Base-by-base conservation (phyloP, 169 alveolate genomes). In the Theileria sp. region DNA sequence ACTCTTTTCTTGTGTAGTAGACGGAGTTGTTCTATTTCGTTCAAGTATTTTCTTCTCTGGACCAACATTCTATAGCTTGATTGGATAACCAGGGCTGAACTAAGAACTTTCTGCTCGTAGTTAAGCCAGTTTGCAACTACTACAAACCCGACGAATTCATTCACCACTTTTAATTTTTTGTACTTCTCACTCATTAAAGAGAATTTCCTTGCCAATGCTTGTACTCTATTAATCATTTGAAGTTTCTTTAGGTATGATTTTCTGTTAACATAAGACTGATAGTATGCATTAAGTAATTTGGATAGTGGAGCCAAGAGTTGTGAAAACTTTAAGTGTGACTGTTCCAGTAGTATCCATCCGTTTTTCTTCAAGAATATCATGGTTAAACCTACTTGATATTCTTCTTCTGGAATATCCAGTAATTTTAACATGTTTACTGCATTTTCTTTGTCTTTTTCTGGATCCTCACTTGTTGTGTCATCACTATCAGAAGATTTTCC, bases 341-440 rank as follows among this genome's bases (percentile, higher is more conserved):
- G 61, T 66, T 85, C 91, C 30, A 85, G 76, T 13, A 85, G 49
- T 74, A 85, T 85, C 91, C 91, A 85, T 38, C 87, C 91, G 64
- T 72, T 85, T 58, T 85, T 85, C 80, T 70, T 77, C 66, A 85
- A 50, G 60, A 85, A 85, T 3, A 85, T 74, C 84, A 54, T 85
- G 30, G 75, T 78, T 21, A 76, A 23, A 13, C 91, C 91, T 12
- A 85, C 36, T 56, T 75, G 87, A 30, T 85, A 85, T 26, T 77
- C 91, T 19, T 28, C 28, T 12, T 32, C 74, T 26, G 82, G 86
- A 15, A 85, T 79, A 23, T 79, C 74, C 49, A 85, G 50, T 28
- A 36, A 34, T 19, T 61, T 75, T 66, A 85, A 15, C 26, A 85
- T 78, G 36, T 36, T 38, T 66, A 25, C 36, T 6, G 74, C 73